Percentiles rank a stretch among this genome's conserved stretches.
Evolutionary conservation across 2,329 filamentous ascomycete species (phyloP).

Genomic region (Cytospora chrysosperma): DNA sequence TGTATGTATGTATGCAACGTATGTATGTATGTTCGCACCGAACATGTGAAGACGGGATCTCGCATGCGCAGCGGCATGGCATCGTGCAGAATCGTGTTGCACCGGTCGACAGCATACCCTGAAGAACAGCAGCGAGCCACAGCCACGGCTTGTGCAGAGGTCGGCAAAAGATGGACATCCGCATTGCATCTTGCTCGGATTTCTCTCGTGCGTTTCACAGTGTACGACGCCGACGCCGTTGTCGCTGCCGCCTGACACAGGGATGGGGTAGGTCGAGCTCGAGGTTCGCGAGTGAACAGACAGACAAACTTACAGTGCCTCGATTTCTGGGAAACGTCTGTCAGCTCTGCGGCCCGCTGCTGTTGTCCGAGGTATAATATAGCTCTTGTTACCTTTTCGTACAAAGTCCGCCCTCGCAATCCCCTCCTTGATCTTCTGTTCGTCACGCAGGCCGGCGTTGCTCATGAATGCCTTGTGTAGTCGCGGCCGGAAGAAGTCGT

Average conservation of each 20-base stretch:
- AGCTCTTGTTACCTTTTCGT: constrained; percentile 67
- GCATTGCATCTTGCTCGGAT: neutral
- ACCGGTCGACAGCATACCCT: neutral
- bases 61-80: neutral
- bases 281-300: neutral
- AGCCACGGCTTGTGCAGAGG: neutral
- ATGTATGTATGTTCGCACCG: constrained; percentile 7
- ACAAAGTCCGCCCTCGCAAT: constrained; percentile 83
- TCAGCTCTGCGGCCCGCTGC: neutral
- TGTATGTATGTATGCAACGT: constrained; percentile 6
- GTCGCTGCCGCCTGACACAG: neutral
- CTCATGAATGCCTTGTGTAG: constrained; percentile 83
- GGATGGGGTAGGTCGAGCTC: neutral
- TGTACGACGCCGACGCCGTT: too few species aligned
- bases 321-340: constrained; percentile 64
- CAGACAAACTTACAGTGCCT: constrained; percentile 70
- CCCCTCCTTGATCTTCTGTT: constrained; percentile 71
- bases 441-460: constrained; percentile 68
- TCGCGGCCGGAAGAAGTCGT: constrained; percentile 73
- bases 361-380: neutral
- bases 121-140: neutral
- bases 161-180: neutral
- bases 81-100: constrained; percentile 6
- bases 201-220: neutral
- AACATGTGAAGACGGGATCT: constrained; percentile 6